A percentile compares a stretch with the other conserved stretches of the same genome.
Conservation (phyloP, 495 filamentous ascomycete species). For the Tuber melanosporum region DNA sequence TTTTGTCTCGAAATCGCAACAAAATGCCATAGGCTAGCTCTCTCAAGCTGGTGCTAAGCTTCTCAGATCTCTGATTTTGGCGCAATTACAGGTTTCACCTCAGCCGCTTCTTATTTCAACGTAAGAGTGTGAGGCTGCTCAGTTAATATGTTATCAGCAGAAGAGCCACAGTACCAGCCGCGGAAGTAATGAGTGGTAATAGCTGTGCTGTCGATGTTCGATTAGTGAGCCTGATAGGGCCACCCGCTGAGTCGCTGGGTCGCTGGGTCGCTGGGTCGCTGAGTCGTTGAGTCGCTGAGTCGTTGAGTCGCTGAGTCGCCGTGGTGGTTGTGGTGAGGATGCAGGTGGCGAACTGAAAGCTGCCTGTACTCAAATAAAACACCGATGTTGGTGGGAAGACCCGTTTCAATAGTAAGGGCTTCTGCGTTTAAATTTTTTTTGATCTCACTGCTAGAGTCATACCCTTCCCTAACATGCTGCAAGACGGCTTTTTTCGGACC, state of each 20-base stretch:
- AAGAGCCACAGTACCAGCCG: neutral
- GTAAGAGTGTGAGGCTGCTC: no score
- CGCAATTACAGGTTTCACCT: no score
- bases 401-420: neutral
- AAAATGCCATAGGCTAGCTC: no score
- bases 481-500: neutral
- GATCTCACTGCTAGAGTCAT: neutral
- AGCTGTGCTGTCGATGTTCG: neutral
- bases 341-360: neutral
- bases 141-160: neutral
- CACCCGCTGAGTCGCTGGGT: no score
- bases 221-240: neutral
- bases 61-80: no score
- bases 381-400: no score
- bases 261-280: no score
- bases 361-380: neutral
- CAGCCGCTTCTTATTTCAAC: no score
- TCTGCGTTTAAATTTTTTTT: neutral
- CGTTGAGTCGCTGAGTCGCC: no score
- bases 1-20: no score
- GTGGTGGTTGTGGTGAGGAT: neutral
- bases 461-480: neutral
- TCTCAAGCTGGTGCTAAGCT: no score
- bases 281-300: no score
- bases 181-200: neutral